Evolutionary conservation across 495 filamentous ascomycete species (phyloP), one percentile per base, ranked within the genome.

Genomic region (Penicillium simplicissimum): DNA sequence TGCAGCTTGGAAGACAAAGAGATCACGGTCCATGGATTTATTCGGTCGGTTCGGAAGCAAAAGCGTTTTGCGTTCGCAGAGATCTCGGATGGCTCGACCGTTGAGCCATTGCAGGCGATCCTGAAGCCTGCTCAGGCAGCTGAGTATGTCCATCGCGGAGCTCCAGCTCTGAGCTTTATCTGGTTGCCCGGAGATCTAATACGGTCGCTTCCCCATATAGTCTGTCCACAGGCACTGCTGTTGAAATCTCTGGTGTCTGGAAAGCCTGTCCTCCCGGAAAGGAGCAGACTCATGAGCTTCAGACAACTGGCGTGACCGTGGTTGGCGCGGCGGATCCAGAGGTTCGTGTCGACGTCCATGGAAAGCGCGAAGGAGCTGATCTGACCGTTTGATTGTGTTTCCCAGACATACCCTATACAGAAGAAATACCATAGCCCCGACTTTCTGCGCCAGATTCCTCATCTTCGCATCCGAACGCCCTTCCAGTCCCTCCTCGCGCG

Each of bases 381-480:
- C 59, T 67, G 47, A 72, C 63, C 15, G 33, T 43, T 15, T 49
- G 37, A 28, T 19, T 54, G 36, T 19, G 38, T 42, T 42, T 35
- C 17, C 52, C 71, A 97, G 91, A 90, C 87, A 58, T 95, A 89
- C 70, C 93, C 94, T 2, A 85, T 97, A 43, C 93, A 97, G 72
- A 96, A 96, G 74, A 96, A 97, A 73, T 96, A 92, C 64, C 93
- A 96, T 61, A 93, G 87, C 28, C 77, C 89, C 57, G 93, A 97
- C 68, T 97, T 89, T 72, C 85, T 98, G 52, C 89, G 95, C 43
- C 90, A 88, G 31, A 82, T 97, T 36, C 93, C 94, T 37, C 95
- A 98, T 76, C 85, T 98, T 55, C 92, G 95, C 60, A 71, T 90
- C 36, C 90, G 95, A 69, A 88, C 91, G 31, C 91, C 92, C 1